Percentiles rank a stretch among this genome's conserved stretches.
These are phyloP conservation scores for Curvularia lunata DNA, from an alignment of 2,329 filamentous ascomycete genomes.

Conservation along the genomic window DNA sequence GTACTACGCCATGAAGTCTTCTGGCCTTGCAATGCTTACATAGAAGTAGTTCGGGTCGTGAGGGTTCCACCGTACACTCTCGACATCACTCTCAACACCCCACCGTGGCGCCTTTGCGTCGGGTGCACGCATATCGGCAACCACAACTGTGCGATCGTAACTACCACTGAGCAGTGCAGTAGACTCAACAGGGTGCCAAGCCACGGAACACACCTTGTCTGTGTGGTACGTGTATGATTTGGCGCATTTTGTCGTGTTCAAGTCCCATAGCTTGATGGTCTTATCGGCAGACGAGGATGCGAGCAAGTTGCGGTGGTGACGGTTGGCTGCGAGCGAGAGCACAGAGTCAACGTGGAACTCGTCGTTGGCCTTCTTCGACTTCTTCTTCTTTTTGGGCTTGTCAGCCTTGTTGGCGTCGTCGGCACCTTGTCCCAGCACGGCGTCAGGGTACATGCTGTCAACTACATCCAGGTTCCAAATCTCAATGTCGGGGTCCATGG, in stretches of 20 bases:
- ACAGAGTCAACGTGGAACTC: constrained; percentile 94
- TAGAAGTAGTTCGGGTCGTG: constrained; percentile 95
- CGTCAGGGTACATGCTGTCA: constrained; percentile 98
- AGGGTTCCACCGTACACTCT: constrained; percentile 90
- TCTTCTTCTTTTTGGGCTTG: constrained; percentile 82
- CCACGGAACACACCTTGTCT: constrained; percentile 95
- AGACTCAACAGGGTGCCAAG: constrained; percentile 88
- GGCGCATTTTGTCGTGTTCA: constrained; percentile 89
- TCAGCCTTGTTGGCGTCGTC: constrained; percentile 60
- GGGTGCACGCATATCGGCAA: constrained; percentile 94
- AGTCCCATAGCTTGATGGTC: constrained; percentile 97
- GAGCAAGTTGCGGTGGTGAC: constrained; percentile 90
- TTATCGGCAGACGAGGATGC: constrained; percentile 95
- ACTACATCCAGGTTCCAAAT: constrained; percentile 97
- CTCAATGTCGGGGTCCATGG: constrained; percentile 98
- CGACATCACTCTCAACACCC: constrained; percentile 95
- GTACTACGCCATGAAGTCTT: constrained; percentile 4
- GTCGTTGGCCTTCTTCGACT: constrained; percentile 85
- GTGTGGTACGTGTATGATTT: constrained; percentile 96
- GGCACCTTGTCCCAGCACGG: constrained; percentile 78
- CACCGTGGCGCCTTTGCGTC: constrained; percentile 81
- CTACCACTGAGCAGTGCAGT: constrained; percentile 90
- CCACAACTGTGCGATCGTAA: constrained; percentile 92
- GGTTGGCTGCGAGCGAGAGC: constrained; percentile 87
- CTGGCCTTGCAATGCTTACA: constrained; percentile 55